Percentiles rank a stretch among this genome's conserved stretches.
phyloP scores from a whole-genome alignment of 345 rosid genomes.

The Citrus unshiu region DNA sequence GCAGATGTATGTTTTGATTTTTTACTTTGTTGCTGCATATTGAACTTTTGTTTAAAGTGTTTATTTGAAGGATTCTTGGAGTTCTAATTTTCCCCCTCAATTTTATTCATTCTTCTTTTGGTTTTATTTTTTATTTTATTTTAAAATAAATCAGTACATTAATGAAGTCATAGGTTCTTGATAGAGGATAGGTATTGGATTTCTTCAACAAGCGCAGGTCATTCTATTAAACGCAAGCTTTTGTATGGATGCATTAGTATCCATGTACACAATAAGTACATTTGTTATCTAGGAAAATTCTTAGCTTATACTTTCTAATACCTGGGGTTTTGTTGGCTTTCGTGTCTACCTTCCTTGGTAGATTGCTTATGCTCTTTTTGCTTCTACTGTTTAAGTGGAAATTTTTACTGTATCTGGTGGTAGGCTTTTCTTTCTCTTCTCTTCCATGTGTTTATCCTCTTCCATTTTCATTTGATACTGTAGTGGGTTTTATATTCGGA shows the following conservation, averaged over 20 bases:
- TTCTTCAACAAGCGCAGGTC: not conserved
- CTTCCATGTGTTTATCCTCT: conserved; percentile 15
- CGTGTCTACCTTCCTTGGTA: not conserved
- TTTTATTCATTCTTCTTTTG: not conserved
- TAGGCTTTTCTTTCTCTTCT: not conserved
- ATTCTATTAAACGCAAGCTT: not conserved
- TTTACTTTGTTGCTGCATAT: conserved; percentile 27
- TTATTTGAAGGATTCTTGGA: conserved; percentile 15
- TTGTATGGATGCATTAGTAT: not conserved
- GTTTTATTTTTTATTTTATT: too few species aligned
- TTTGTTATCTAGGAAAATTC: not conserved
- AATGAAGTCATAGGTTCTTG: not conserved
- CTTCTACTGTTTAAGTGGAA: conserved; percentile 1
- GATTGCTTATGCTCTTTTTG: not conserved
- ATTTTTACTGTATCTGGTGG: conserved; percentile 6
- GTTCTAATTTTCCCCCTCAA: not conserved
- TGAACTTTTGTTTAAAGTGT: conserved; percentile 18
- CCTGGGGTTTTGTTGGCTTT: not conserved
- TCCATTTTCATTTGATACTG: conserved; percentile 33
- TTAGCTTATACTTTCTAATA: not conserved
- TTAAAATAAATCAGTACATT: not conserved
- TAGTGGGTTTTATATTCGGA: conserved; percentile 38
- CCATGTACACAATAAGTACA: not conserved
- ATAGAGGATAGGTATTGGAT: not conserved
- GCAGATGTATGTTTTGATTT: conserved; percentile 58